A percentile compares a stretch with the other conserved stretches of the same genome.
Evolutionary conservation across 495 filamentous ascomycete species (phyloP).

Genomic region (Penicillium samsonianum): DNA sequence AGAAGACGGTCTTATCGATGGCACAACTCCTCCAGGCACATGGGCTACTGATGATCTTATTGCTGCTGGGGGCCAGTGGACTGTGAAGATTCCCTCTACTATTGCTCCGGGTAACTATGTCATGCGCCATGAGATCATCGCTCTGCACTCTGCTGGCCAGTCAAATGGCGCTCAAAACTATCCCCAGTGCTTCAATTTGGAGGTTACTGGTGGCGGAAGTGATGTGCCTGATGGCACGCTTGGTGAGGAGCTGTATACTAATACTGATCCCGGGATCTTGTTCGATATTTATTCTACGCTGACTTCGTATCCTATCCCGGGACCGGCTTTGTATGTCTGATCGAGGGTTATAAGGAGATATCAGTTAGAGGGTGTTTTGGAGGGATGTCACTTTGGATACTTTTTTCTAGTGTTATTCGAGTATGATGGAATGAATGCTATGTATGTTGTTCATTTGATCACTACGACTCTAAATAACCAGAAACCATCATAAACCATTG

Average conservation of each 20-base stretch:
- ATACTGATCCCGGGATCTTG: slow-evolving; percentile 60
- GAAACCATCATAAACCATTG: not conserved
- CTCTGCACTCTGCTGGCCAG: slow-evolving; percentile 60
- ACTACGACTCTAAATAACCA: not conserved
- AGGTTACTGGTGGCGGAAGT: slow-evolving; percentile 62
- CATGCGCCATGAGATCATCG: slow-evolving; percentile 76
- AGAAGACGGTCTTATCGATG: slow-evolving; percentile 57
- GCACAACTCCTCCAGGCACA: slow-evolving; percentile 46
- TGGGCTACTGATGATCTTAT: slow-evolving; percentile 69
- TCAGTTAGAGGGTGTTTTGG: not conserved
- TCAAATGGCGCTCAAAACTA: slow-evolving; percentile 71
- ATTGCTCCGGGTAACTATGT: slow-evolving; percentile 71
- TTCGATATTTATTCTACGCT: slow-evolving; percentile 58
- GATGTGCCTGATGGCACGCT: slow-evolving; percentile 54
- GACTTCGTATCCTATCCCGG: slow-evolving; percentile 52
- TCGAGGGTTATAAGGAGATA: no score
- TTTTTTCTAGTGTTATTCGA: not conserved
- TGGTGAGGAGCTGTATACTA: slow-evolving; percentile 59
- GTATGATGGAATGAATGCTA: not conserved
- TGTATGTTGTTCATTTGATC: not conserved
- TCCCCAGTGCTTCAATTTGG: slow-evolving; percentile 72
- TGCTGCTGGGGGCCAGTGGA: slow-evolving; percentile 62
- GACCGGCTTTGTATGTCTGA: slow-evolving; percentile 43
- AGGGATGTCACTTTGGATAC: not conserved
- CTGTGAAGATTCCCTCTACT: slow-evolving; percentile 62